phyloP scores from a whole-genome alignment of 2,329 filamentous ascomycete species.

The Fusarium sororula region DNA sequence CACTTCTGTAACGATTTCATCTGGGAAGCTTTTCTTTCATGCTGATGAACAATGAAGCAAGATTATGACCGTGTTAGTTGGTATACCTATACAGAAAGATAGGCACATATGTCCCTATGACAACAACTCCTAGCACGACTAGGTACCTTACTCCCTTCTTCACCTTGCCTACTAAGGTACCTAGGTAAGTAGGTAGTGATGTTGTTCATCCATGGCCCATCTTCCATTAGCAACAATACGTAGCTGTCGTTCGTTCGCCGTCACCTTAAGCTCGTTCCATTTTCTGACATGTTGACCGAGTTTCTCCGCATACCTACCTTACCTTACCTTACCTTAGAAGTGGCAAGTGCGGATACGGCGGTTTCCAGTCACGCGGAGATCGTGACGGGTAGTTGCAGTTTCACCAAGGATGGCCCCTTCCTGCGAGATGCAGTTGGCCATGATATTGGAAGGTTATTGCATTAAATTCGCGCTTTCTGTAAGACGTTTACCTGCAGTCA shows the following conservation, averaged over 20 bases:
- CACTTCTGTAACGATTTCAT: not conserved
- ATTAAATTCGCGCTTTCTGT: not conserved
- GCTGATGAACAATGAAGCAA: not conserved
- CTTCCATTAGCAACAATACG: not conserved
- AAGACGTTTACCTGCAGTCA: not conserved
- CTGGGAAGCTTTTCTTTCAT: not conserved
- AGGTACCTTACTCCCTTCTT: not conserved
- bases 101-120: not conserved
- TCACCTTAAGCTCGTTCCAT: not conserved
- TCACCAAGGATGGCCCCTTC: conserved; percentile 12
- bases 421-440: conserved; percentile 26
- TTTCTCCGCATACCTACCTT: not conserved
- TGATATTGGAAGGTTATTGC: not conserved
- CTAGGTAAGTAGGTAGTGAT: too few relatives aligned
- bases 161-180: not conserved
- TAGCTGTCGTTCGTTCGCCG: not conserved
- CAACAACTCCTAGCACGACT: too few relatives aligned
- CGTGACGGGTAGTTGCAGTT: conserved; percentile 25
- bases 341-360: not conserved
- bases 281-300: not conserved
- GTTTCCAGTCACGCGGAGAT: conserved; percentile 3
- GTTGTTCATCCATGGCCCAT: not conserved
- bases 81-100: not conserved
- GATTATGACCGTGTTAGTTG: not conserved
- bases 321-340: not conserved